Conservation (phyloP, 2,329 filamentous ascomycete species). For the Trichoderma afroharzianum region DNA sequence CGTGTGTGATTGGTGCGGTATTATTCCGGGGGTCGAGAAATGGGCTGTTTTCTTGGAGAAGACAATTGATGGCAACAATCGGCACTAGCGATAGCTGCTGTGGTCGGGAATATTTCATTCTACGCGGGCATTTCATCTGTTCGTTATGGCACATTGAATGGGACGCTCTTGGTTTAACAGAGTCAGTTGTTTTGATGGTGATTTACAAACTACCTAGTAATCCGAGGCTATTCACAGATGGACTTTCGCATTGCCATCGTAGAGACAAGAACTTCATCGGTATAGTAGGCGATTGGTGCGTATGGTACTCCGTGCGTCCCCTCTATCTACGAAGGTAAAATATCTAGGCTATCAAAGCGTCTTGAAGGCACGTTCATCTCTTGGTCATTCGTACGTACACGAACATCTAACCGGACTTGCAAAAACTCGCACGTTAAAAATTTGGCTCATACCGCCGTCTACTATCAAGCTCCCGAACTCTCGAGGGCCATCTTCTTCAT, state of each 20-base stretch:
- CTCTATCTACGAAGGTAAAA: neutral
- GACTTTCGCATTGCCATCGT: neutral
- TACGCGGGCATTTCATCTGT: neutral
- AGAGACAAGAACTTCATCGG: neutral
- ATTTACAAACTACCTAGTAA: neutral
- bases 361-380: too few species aligned
- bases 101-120: neutral
- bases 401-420: too few species aligned
- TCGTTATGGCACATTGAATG: neutral
- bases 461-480: too few species aligned
- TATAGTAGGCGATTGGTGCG: neutral
- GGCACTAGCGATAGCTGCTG: neutral
- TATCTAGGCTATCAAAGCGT: neutral
- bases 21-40: slow-evolving; percentile 33
- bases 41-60: slow-evolving; percentile 14
- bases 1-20: slow-evolving; percentile 34
- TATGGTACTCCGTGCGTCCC: neutral
- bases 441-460: too few species aligned
- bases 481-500: slow-evolving; percentile 39
- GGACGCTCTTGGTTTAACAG: neutral
- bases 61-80: neutral
- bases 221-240: neutral
- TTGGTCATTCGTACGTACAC: too few species aligned
- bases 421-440: too few species aligned
- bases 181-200: neutral